Percentiles rank a stretch among this genome's conserved stretches.
These are phyloP conservation scores for Oenanthe javanica DNA, from an alignment of 140 eudicot genomes.

Conservation along the genomic window DNA sequence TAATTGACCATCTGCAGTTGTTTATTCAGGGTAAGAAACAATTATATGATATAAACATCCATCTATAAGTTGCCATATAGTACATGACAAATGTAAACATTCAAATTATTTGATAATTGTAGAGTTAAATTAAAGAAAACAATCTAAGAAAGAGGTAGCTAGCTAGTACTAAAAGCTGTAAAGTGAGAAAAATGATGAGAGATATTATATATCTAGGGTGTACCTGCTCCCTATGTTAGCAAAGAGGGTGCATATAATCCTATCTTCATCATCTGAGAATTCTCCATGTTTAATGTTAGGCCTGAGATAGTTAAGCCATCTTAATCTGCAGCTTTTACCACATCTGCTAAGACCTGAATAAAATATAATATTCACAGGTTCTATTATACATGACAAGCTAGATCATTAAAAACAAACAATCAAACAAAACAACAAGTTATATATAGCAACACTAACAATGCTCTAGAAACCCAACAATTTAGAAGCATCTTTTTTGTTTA, in stretches of 20 bases:
- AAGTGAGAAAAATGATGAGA: constrained; percentile 1
- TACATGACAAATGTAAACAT: neutral
- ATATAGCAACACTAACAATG: neutral
- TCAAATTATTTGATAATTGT: too few relatives aligned
- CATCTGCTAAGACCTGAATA: constrained; percentile 68
- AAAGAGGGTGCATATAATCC: constrained; percentile 65
- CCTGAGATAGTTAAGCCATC: constrained; percentile 91
- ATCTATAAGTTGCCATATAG: neutral
- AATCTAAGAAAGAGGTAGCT: neutral
- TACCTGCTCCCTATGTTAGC: constrained; percentile 95
- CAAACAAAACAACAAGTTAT: neutral
- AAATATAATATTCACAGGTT: neutral
- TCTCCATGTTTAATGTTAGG: constrained; percentile 92
- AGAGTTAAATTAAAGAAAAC: too few relatives aligned
- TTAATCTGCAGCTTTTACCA: constrained; percentile 93
- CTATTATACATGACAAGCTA: neutral
- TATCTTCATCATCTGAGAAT: constrained; percentile 80
- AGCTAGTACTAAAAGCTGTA: neutral
- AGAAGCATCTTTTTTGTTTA: neutral
- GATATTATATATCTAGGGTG: neutral
- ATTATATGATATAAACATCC: neutral
- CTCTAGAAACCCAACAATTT: neutral
- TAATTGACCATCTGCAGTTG: constrained; percentile 83
- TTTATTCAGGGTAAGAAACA: neutral
- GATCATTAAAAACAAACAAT: neutral